Evolutionary conservation across 2,329 filamentous ascomycete genomes (phyloP).

Genomic region (Xylariales sp.): DNA sequence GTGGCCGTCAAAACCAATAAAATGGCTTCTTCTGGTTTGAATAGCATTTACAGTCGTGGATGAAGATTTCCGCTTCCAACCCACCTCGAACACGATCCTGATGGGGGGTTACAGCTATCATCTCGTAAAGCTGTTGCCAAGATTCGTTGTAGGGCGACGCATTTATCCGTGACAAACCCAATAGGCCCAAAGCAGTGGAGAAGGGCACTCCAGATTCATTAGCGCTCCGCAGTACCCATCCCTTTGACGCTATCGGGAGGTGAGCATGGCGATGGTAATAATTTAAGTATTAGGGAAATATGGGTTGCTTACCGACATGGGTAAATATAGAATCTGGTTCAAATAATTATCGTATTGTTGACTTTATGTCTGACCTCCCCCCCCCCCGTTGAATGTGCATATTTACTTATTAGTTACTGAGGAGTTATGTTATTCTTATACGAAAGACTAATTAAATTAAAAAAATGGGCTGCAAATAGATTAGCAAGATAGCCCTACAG

Average conservation of each 20-base stretch:
- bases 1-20: slow-evolving; percentile 1
- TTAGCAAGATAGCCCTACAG: too few relatives aligned
- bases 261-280: too few relatives aligned
- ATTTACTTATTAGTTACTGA: too few relatives aligned
- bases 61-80: slow-evolving; percentile 18
- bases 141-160: not conserved
- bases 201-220: slow-evolving; percentile 1
- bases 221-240: not conserved
- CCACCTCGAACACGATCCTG: not conserved
- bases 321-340: too few relatives aligned
- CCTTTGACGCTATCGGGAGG: too few relatives aligned
- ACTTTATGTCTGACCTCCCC: too few relatives aligned
- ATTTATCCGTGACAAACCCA: slow-evolving; percentile 36
- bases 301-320: too few relatives aligned
- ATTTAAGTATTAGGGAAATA: not conserved
- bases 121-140: slow-evolving; percentile 18
- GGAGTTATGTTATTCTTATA: too few relatives aligned
- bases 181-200: slow-evolving; percentile 32
- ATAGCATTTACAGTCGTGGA: slow-evolving; percentile 7
- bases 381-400: too few relatives aligned
- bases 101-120: not conserved
- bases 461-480: too few relatives aligned
- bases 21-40: not conserved
- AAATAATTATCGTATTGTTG: too few relatives aligned
- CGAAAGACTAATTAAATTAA: too few relatives aligned